Conservation (phyloP, 345 rosid species). For the Ceriops tagal region DNA sequence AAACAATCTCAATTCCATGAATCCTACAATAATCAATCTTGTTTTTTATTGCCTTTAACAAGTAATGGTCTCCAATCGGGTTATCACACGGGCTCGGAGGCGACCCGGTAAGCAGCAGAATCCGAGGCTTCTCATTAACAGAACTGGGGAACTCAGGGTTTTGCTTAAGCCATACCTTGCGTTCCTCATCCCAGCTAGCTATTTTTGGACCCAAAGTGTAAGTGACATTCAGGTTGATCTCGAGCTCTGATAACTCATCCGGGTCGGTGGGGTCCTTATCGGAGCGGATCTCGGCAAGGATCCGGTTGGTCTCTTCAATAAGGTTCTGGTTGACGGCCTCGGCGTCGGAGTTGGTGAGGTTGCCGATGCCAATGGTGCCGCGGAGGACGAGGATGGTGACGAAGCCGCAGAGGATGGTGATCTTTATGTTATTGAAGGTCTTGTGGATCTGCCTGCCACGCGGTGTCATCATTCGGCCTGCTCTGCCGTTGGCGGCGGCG, state of each 20-base stretch:
- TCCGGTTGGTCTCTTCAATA: constrained; percentile 77
- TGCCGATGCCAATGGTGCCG: constrained; percentile 74
- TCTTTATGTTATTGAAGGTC: constrained; percentile 78
- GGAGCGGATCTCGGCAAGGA: constrained; percentile 86
- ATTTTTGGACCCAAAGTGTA: constrained; percentile 80
- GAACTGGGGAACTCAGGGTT: constrained; percentile 70
- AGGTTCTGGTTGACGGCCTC: constrained; percentile 75
- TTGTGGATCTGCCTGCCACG: constrained; percentile 85
- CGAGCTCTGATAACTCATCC: constrained; percentile 45
- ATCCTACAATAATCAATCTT: constrained; percentile 94
- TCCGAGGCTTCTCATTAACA: constrained; percentile 59
- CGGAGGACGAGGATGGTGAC: constrained; percentile 83
- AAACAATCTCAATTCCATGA: constrained; percentile 95
- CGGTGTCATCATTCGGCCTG: constrained; percentile 29
- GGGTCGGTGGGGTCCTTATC: constrained; percentile 69
- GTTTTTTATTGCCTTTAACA: constrained; percentile 79
- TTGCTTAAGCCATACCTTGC: constrained; percentile 57
- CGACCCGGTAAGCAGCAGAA: constrained; percentile 82
- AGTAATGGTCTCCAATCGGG: constrained; percentile 84
- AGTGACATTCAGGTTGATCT: constrained; percentile 52
- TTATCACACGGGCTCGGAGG: constrained; percentile 91
- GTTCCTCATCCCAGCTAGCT: constrained; percentile 56
- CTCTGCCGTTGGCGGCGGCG: constrained; percentile 36
- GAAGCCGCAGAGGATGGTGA: constrained; percentile 83
- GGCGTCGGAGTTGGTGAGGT: constrained; percentile 62